Evolutionary conservation across 2,329 filamentous ascomycete genomes (phyloP).

Genomic region (Aspergillus ochraceus): DNA sequence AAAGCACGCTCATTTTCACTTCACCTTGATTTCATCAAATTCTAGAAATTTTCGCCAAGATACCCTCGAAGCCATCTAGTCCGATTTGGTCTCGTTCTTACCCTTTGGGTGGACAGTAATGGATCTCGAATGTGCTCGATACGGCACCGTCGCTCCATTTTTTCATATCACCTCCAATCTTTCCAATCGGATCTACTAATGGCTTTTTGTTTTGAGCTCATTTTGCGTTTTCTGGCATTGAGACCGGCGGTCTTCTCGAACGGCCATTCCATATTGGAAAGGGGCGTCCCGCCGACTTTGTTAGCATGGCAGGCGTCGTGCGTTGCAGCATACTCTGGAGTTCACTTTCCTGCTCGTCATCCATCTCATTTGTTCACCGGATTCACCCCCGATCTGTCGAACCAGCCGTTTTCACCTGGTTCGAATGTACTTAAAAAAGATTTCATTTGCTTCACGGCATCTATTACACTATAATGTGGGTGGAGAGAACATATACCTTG

Average conservation of each 20-base stretch:
- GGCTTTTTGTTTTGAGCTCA: constrained; percentile 3
- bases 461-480: background rate
- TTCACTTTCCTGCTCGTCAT: constrained; percentile 19
- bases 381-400: constrained; percentile 2
- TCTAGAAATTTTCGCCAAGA: constrained; percentile 28
- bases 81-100: constrained; percentile 15
- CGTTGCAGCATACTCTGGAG: constrained; percentile 28
- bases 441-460: constrained; percentile 3
- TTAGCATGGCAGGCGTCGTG: constrained; percentile 37
- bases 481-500: background rate
- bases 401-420: background rate
- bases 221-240: background rate
- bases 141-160: constrained; percentile 1
- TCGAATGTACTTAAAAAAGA: constrained; percentile 15
- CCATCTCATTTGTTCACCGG: constrained; percentile 16
- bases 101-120: constrained; percentile 15
- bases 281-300: constrained; percentile 16
- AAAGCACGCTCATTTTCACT: constrained; percentile 1
- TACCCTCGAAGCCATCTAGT: constrained; percentile 30
- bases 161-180: constrained; percentile 9
- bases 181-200: constrained; percentile 1
- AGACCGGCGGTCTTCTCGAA: background rate
- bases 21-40: background rate
- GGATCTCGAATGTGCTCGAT: constrained; percentile 8
- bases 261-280: constrained; percentile 9